Base-by-base conservation (phyloP, 768 basidiomycete genomes). In the Hericium erinaceus region DNA sequence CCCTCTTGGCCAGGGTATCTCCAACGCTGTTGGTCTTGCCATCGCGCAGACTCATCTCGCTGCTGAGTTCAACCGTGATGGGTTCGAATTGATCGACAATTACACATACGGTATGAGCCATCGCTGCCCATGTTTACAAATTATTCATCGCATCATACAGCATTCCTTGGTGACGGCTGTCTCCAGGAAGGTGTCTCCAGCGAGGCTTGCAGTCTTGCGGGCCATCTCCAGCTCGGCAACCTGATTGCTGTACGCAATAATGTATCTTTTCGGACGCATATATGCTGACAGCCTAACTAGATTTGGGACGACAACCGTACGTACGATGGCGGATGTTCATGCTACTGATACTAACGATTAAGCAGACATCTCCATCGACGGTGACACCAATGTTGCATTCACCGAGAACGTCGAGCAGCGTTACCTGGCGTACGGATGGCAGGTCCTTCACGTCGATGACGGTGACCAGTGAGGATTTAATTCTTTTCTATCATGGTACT, bases 101-200 rank as follows among this genome's bases (percentile, higher is more conserved):
- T 86, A 83, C 72, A 94, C 91, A 58, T 98, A 92, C 70, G 87
- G 92, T 90, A 64, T 54, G 70, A 52, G 9, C 11, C 8, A 12
- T n/a, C 50, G 56, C 53, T 33, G 13, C 48, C 37, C 16, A 55
- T 33, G 57, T 49, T 39, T 18, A 48, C 38, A 20, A 52, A 57
- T 48, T 55, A 40, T 57, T 38, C 54, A 57, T 55, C 52, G 20
- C 58, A 8, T 55, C 57, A 52, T 54, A 18, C 60, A 91, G 91
- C 88, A 54, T 95, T 97, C 77, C 79, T 82, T 59, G 95, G 95
- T 66, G 95, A 98, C 73, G 95, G 95, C 49, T 98, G 95, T 74
- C 79, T 98, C 55, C 94, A 95, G 89, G 95, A 98, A 73, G 95
- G 95, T 78, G 85, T 98, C 63, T 81, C 93, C n/a, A 80, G 81